Evolutionary conservation across 768 basidiomycete genomes (phyloP), one percentile per base, ranked within the genome.

Genomic region (Mycena rosella): DNA sequence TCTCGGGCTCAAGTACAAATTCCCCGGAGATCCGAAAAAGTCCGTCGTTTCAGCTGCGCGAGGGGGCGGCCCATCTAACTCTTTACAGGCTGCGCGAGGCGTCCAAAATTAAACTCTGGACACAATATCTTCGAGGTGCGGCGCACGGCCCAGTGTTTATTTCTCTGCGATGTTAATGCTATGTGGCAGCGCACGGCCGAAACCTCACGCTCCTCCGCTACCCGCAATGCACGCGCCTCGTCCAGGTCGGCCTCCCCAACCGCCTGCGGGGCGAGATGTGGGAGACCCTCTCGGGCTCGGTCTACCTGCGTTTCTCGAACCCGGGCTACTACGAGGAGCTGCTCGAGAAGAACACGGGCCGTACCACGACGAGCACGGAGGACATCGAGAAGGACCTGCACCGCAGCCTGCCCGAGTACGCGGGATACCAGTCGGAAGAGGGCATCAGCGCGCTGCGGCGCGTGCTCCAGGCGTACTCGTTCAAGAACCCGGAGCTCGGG

Each of bases 331-430:
- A 98, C 76, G 85, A 88, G 15, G 83, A 84, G 10, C 84, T 99
- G 18, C 80, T 98, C 6, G 85, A 88, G 59, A 89, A 94, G 58
- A 90, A 96, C 77, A 84, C 85, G 65, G 96, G 95, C 9, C 87
- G 89, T 65, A 91, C 88, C 24, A 95, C 86, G 55, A 93, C 93
- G 11, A 95, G 95, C 71, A 97, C 96, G 1, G 98, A 99, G 75
- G 98, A 99, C 76, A 99, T 99, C 47, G 98, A 99, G 83, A 99
- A 99, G 78, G 98, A 99, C 78, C 80, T 99, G 29, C 96, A 98
- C 78, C 86, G 98, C 38, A 96, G 95, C 82, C 81, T 99, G 62
- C 98, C 98, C 0, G 98, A 99, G 76, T 99, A 98, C 78, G 91
- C 95, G 20, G 98, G 96, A 3, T 99, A 98, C 77, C 98, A 99